These are phyloP conservation scores for Guadua angustifolia DNA, from an alignment of 176 grass and related monocot species.

Conservation along the genomic window DNA sequence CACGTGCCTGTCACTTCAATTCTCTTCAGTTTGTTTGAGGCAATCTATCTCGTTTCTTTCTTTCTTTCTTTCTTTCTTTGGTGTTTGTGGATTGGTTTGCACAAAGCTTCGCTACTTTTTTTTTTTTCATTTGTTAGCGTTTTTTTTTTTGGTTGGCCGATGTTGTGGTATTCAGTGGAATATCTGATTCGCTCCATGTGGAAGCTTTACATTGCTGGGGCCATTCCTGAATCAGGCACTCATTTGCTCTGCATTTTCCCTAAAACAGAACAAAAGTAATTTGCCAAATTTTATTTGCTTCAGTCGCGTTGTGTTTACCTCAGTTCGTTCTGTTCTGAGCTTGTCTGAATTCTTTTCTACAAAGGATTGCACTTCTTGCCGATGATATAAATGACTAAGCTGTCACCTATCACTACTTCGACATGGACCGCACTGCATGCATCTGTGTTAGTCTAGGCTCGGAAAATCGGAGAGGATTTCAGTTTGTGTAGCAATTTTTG, in stretches of 20 bases:
- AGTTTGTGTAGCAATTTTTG: too few species aligned
- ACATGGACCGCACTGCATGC: neutral
- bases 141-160: neutral
- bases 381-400: too few species aligned
- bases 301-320: neutral
- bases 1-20: too few species aligned
- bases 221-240: neutral
- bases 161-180: neutral
- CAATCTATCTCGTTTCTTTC: too few species aligned
- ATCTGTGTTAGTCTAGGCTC: too few species aligned
- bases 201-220: neutral
- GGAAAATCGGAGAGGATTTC: too few species aligned
- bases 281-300: neutral
- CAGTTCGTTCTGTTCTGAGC: too few species aligned
- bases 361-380: neutral
- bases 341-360: neutral
- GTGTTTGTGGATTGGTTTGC: neutral
- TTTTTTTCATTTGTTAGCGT: neutral
- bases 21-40: too few species aligned
- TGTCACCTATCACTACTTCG: neutral
- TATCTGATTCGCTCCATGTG: neutral
- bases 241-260: neutral
- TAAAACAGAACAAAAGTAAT: neutral
- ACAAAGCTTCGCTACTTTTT: too few species aligned
- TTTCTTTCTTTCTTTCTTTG: too few species aligned